Evolutionary conservation across 2,329 filamentous ascomycete species (phyloP), one percentile per base, ranked within the genome.

Genomic region (Calonectria pseudoturangicola): DNA sequence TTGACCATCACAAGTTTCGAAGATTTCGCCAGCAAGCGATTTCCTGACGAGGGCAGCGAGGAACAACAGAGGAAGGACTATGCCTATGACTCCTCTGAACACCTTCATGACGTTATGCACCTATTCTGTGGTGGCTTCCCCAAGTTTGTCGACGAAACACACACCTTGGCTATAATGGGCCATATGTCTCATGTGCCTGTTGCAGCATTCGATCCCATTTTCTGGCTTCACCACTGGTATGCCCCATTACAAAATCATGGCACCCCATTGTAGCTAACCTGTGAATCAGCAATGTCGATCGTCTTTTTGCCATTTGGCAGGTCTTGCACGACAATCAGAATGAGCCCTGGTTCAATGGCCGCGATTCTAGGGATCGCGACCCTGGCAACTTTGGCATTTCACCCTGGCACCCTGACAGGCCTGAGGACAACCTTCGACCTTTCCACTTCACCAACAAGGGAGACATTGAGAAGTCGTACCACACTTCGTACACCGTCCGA

Each of bases 171-270:
- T 10, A 36, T 36, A 6, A 33, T 45, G 48, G 73, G 73, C 9
- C 71, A 75, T 15, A 75, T 75, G 73, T 30, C 51, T 12, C 48
- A 73, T 16, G 65, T 73, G 8, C 65, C 66, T 10, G 50, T 67
- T 1, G 73, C 71, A 7, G 73, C 71, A 2, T 75, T 70, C 36
- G 73, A 75, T 15, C 73, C 73, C 18, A 70, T 75, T 21, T 75
- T 75, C 43, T 75, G 73, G 73, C 73, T 75, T 9, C 73, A 75
- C 47, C 71, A 75, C 36, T 68, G 63, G 68, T 71, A 60, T 18
- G 62, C 4, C 25, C 8, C 4, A 21, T 21, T 21, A 21, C 21
- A 21, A 21, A 21, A 21, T 2, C 21, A 21, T 21, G 21, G 21
- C 21, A 21, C 21, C 21, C 21, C 3, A 27, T 30, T n/a, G n/a